Percentiles rank a stretch among this genome's conserved stretches.
Conservation (phyloP, 2,329 filamentous ascomycete genomes). For the Hymenoscyphus albidus region DNA sequence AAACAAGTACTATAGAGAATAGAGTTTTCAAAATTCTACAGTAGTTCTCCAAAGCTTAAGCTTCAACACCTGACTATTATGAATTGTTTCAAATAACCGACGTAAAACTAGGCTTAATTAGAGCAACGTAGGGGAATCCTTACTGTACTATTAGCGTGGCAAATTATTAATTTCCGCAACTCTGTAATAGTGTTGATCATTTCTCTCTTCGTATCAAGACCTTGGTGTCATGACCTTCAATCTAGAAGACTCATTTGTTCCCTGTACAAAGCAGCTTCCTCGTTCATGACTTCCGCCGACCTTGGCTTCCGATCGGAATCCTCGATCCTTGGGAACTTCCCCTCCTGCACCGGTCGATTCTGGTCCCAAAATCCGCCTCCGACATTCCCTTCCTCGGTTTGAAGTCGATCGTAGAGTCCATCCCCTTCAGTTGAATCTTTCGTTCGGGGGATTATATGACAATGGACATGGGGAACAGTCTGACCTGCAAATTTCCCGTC, state of each 20-base stretch:
- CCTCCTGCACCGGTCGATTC: constrained; percentile 46
- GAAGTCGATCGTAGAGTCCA: constrained; percentile 77
- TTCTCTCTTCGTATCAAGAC: neutral
- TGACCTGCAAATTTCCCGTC: constrained; percentile 88
- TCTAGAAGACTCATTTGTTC: constrained; percentile 27
- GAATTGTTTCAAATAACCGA: too few relatives aligned
- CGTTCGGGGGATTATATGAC: constrained; percentile 79
- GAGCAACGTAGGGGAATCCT: too few relatives aligned
- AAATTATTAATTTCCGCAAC: too few relatives aligned
- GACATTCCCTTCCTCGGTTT: constrained; percentile 80
- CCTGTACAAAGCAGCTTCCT: constrained; percentile 57
- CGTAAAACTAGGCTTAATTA: too few relatives aligned
- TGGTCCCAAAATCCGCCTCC: constrained; percentile 64
- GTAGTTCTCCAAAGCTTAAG: too few relatives aligned
- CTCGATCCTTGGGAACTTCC: constrained; percentile 66
- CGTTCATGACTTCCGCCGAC: constrained; percentile 70
- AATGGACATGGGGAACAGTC: constrained; percentile 90
- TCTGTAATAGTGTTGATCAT: neutral
- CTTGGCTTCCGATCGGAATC: constrained; percentile 65
- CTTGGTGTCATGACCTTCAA: neutral
- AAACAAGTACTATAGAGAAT: too few relatives aligned
- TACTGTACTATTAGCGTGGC: too few relatives aligned
- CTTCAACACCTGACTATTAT: too few relatives aligned
- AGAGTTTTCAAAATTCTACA: too few relatives aligned
- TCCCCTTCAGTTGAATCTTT: constrained; percentile 57